Evolutionary conservation across 75 land plant genomes (phyloP).

Genomic region (Isoetes taiwanensis): DNA sequence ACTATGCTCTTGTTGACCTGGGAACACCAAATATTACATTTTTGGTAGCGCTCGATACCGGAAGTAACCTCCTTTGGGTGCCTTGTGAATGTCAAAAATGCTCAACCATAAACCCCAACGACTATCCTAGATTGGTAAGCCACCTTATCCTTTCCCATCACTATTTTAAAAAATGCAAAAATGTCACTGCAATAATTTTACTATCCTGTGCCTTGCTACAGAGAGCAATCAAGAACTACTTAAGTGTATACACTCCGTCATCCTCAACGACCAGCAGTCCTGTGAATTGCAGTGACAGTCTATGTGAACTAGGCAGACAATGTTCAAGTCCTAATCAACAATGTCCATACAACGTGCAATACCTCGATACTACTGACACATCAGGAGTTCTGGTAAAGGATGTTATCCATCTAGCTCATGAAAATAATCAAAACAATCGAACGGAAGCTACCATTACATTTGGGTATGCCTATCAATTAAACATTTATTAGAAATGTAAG

Average conservation of each 20-base stretch:
- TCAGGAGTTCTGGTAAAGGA: background rate
- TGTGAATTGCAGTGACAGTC: background rate
- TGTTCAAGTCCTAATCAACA: background rate
- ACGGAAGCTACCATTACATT: background rate
- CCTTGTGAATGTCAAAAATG: constrained; percentile 1
- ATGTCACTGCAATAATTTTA: background rate
- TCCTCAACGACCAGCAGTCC: background rate
- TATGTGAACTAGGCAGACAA: background rate
- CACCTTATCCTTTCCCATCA: background rate
- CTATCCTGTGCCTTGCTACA: background rate
- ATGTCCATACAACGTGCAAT: background rate
- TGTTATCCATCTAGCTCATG: background rate
- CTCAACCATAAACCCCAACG: background rate
- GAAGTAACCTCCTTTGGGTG: constrained; percentile 1
- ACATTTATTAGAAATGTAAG: background rate
- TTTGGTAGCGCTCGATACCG: constrained; percentile 7
- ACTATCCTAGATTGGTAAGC: background rate
- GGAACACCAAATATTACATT: constrained; percentile 1
- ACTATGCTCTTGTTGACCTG: background rate
- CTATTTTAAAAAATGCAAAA: background rate
- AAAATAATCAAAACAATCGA: background rate
- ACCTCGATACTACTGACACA: background rate
- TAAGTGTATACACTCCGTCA: background rate
- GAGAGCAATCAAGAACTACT: background rate
- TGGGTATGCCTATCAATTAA: background rate